Evolutionary conservation across 192 early-diverging fungal species (phyloP).

Genomic region (Podila epicladia): DNA sequence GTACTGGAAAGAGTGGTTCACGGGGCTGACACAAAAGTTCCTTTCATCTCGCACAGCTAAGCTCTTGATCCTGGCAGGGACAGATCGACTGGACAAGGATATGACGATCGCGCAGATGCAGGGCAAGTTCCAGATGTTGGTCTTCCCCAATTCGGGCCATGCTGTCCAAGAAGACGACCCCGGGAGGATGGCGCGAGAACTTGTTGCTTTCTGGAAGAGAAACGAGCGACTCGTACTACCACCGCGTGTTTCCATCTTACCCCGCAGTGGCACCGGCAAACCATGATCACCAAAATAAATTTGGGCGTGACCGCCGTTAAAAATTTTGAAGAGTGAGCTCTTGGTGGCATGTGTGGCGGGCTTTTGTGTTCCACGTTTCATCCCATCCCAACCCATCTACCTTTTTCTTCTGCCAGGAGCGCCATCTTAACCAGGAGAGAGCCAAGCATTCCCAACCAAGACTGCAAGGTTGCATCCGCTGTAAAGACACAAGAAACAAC

Average conservation of each 20-base stretch:
- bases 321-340: not conserved
- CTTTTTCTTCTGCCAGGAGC: not conserved
- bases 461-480: not conserved
- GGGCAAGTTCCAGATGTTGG: conserved; percentile 80
- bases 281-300: not conserved
- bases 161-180: conserved; percentile 80
- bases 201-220: conserved; percentile 76
- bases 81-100: conserved; percentile 80
- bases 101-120: conserved; percentile 87
- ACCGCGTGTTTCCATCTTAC: conserved; percentile 11
- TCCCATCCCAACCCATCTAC: not conserved
- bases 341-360: not conserved
- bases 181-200: conserved; percentile 57
- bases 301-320: not conserved
- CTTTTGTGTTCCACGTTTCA: conserved; percentile 7
- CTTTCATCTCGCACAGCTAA: conserved; percentile 67
- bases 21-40: conserved; percentile 76
- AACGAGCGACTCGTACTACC: conserved; percentile 69
- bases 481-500: not conserved
- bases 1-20: conserved; percentile 79
- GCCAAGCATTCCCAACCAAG: not conserved
- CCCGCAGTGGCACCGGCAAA: not conserved
- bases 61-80: conserved; percentile 74
- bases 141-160: conserved; percentile 77
- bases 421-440: conserved; percentile 2